Percentiles rank a stretch among this genome's conserved stretches.
Conservation (phyloP, 768 basidiomycete species). For the Psilocybe subaeruginosa region DNA sequence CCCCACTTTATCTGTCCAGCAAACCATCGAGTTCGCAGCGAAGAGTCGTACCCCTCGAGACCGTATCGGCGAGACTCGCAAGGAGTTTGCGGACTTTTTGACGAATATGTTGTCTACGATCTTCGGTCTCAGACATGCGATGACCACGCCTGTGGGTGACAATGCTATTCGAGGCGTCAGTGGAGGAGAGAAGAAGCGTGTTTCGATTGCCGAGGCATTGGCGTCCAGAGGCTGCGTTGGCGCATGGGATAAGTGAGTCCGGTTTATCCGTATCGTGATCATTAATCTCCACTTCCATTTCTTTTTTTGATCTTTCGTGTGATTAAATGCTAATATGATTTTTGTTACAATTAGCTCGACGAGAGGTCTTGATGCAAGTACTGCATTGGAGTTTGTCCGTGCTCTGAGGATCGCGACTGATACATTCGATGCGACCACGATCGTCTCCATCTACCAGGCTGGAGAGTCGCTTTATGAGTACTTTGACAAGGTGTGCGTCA, state of each 20-base stretch:
- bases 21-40: slow-evolving; percentile 74
- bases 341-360: slow-evolving; percentile 49
- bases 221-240: slow-evolving; percentile 58
- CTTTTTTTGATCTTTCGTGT: too few relatives aligned
- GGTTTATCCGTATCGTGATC: background rate
- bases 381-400: slow-evolving; percentile 72
- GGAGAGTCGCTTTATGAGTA: slow-evolving; percentile 61
- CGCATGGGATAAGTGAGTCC: slow-evolving; percentile 67
- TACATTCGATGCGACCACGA: slow-evolving; percentile 52
- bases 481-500: slow-evolving; percentile 83
- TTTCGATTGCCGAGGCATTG: slow-evolving; percentile 71
- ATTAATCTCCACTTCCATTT: background rate
- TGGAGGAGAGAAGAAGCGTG: slow-evolving; percentile 82
- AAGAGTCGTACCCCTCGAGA: slow-evolving; percentile 66
- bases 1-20: slow-evolving; percentile 78
- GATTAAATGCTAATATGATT: too few relatives aligned
- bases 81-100: slow-evolving; percentile 43
- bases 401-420: slow-evolving; percentile 69
- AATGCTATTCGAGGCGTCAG: slow-evolving; percentile 73
- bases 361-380: slow-evolving; percentile 66
- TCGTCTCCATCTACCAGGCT: slow-evolving; percentile 86
- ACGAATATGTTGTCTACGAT: slow-evolving; percentile 62
- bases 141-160: slow-evolving; percentile 78
- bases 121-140: slow-evolving; percentile 76
- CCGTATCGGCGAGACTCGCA: slow-evolving; percentile 39